Percentiles rank a stretch among this genome's conserved stretches.
These are phyloP conservation scores for Eimeria praecox DNA, from an alignment of 169 alveolate genomes.

Conservation along the genomic window DNA sequence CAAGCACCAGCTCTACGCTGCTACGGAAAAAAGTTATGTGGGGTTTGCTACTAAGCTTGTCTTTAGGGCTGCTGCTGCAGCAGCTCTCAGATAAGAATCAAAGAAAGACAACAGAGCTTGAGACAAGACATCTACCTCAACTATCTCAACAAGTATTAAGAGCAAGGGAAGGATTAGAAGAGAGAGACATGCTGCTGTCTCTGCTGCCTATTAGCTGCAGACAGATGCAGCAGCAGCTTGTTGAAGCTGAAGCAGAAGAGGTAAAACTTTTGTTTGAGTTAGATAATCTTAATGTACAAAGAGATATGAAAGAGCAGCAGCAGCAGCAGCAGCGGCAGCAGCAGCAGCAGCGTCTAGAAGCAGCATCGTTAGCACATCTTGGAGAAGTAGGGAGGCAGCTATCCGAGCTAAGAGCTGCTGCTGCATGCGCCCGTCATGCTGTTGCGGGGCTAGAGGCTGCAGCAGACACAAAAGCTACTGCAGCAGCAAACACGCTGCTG, in stretches of 20 bases:
- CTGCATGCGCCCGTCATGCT: conserved; percentile 29
- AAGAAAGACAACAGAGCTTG: neutral
- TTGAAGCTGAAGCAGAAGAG: neutral
- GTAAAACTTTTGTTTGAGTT: neutral
- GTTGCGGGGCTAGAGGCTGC: neutral
- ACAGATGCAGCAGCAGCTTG: neutral
- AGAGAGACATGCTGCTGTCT: neutral
- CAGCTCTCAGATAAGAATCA: neutral
- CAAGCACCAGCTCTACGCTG: neutral
- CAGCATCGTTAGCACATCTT: neutral
- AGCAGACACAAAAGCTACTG: neutral
- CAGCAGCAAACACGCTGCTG: neutral
- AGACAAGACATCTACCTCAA: neutral
- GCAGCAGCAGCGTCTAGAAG: conserved; percentile 7
- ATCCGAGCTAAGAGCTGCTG: neutral
- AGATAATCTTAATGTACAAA: neutral
- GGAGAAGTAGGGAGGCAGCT: neutral
- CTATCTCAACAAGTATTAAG: neutral
- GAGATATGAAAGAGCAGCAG: neutral
- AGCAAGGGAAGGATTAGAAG: neutral
- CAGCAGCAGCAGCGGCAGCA: conserved; percentile 38
- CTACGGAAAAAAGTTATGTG: neutral
- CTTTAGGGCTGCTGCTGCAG: conserved; percentile 3
- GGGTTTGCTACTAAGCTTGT: neutral
- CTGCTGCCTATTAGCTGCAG: neutral